phyloP scores from a whole-genome alignment of 148 eudicot species.

The Euryodendron excelsum region DNA sequence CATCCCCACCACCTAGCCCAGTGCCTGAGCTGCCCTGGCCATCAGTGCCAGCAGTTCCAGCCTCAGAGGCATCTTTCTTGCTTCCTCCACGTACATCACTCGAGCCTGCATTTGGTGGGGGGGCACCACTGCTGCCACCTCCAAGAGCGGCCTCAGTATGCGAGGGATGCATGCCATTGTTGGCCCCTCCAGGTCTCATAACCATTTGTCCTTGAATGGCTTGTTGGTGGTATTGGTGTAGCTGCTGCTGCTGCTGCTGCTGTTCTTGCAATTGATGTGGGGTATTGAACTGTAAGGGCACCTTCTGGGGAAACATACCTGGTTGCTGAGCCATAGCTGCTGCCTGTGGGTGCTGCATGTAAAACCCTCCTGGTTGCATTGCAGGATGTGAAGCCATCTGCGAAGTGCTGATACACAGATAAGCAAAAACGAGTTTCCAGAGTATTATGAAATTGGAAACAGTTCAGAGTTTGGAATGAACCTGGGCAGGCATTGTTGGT shows the following conservation, averaged over 20 bases:
- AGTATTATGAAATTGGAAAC: neutral
- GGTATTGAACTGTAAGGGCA: constrained; percentile 55
- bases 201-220: constrained; percentile 52
- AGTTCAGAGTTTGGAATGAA: constrained; percentile 14
- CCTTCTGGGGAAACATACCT: constrained; percentile 58
- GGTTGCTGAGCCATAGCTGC: constrained; percentile 68
- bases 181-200: constrained; percentile 49
- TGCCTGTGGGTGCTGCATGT: constrained; percentile 82
- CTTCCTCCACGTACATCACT: constrained; percentile 41
- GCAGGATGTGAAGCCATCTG: constrained; percentile 82
- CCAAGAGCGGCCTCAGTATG: constrained; percentile 46
- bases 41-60: constrained; percentile 32
- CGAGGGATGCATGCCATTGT: constrained; percentile 45
- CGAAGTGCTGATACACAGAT: constrained; percentile 6
- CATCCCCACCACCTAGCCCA: constrained; percentile 47
- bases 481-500: constrained; percentile 73
- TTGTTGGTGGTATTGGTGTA: constrained; percentile 53
- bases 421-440: neutral
- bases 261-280: constrained; percentile 62
- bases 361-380: constrained; percentile 85
- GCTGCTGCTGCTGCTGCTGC: constrained; percentile 44
- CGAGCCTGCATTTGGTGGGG: constrained; percentile 24
- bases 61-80: constrained; percentile 53
- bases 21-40: constrained; percentile 39
- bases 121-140: constrained; percentile 31